phyloP scores from a whole-genome alignment of 495 filamentous ascomycete species.

The Penicillium mononematosum region DNA sequence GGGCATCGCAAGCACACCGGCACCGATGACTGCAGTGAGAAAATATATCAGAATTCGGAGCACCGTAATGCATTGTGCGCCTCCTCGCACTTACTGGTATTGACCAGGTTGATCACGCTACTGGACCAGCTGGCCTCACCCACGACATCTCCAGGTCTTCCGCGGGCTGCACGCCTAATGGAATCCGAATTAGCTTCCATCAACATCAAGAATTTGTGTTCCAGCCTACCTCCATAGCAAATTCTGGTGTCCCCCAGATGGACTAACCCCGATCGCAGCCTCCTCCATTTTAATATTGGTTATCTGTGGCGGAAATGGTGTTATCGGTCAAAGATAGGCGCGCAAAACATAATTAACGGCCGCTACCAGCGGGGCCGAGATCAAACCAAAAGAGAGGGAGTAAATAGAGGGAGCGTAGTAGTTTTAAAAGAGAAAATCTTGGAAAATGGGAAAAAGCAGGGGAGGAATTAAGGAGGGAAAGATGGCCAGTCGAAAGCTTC shows the following conservation, averaged over 20 bases:
- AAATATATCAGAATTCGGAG: conserved; percentile 5
- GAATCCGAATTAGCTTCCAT: conserved; percentile 12
- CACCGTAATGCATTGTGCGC: too few relatives aligned
- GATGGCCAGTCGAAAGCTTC: neutral
- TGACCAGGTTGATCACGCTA: conserved; percentile 91
- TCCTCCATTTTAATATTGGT: conserved; percentile 31
- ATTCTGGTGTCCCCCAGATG: conserved; percentile 24
- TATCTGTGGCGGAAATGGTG: conserved; percentile 5
- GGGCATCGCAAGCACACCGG: conserved; percentile 93
- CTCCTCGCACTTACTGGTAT: conserved; percentile 62
- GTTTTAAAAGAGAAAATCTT: neutral
- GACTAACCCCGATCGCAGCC: conserved; percentile 29
- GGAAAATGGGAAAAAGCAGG: neutral
- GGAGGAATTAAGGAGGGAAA: neutral
- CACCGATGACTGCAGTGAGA: conserved; percentile 72
- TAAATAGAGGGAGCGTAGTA: neutral
- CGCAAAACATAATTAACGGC: conserved; percentile 31
- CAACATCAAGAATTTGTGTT: neutral
- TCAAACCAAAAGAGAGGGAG: conserved; percentile 2
- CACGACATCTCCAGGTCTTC: conserved; percentile 47
- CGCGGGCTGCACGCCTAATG: conserved; percentile 44
- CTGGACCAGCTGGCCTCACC: conserved; percentile 87
- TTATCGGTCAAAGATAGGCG: conserved; percentile 18
- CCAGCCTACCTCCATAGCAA: conserved; percentile 36
- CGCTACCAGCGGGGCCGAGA: conserved; percentile 15